Base-by-base conservation (phyloP, 371 early-diverging fungal genomes). In the Apophysomyces sp. region DNA sequence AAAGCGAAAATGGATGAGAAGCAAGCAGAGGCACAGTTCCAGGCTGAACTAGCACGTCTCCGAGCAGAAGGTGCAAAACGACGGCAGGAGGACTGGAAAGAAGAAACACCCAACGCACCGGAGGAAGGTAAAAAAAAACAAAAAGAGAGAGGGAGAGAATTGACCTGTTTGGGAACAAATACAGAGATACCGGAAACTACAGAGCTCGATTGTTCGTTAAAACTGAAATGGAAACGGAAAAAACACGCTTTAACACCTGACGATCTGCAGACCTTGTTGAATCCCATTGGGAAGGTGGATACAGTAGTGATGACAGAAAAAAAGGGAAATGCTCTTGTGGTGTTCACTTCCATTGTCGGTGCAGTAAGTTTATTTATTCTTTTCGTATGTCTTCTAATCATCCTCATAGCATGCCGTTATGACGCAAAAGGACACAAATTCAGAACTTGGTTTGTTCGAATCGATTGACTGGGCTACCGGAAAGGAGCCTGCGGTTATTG, bases 201-300 rank as follows among this genome's bases (percentile, higher is more conserved):
- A 7, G 81, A 81, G 62, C 40, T 73, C 36, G 81, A 77, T 49
- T 76, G 72, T 36, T 71, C 77, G 13, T 52, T 81, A 8, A 78
- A 76, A 51, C 39, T 81, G 31, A 81, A 76, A 59, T 81, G 81
- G 81, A 78, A 77, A 51, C 62, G 68, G 11, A 81, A 78, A 52
- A 76, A 74, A 32, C 63, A 71, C 28, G 61, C 60, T 12, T 73
- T 81, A 18, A 67, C 74, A 9, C 67, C 67, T 16, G 55, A 66
- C 12, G 73, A 72, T 40, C 36, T 81, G 3, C 39, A 64, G 11
- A 26, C 51, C 0, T 11, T 76, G 7, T 58, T 81, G 27, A 54
- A 52, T 37, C 61, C 72, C 2, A 56, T 79, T 51, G 80, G 68
- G 1, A 57, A 57, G 18, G 73, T 77, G 7, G 79, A 75, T 59